Base-by-base conservation (phyloP, 2,329 filamentous ascomycete species). In the Xylaria sp. region DNA sequence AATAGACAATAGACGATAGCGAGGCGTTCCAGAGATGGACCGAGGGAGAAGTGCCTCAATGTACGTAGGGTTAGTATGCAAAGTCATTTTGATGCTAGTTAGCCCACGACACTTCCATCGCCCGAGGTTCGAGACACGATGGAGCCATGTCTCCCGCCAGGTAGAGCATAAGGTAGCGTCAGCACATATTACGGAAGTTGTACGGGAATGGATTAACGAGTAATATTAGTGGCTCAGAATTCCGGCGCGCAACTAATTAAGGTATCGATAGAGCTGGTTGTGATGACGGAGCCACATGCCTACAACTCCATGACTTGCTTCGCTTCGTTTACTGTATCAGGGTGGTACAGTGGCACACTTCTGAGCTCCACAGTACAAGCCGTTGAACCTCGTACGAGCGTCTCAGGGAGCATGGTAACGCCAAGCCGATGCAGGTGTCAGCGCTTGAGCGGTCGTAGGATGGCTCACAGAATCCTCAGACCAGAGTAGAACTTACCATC, bases 371-470 rank as follows among this genome's bases (percentile, higher is more conserved):
- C 63, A 44, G 34, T 46, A 59, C 41, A 28, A 55, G 44, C 58
- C 66, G 56, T 61, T 60, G 50, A 39, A 31, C 50, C 50, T 57
- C 51, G 39, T 58, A 44, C 39, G 56, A 58, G 56, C 15, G 15
- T 13, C 18, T 46, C 10, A n/a, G 13, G 23, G 25, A 58, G 9
- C 39, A 62, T 56, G 51, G 20, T 37, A 39, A 41, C 41, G 62
- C 69, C 69, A 69, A 68, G 62, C 20, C 23, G 50, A 65, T 58
- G 60, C 61, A 65, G 61, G 44, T 63, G 63, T 69, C 63, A 66
- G 63, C 67, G 67, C 54, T 59, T 66, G 59, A 69, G 63, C 41
- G 54, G 59, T 48, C 63, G 65, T 65, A 65, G 46, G 56, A 58
- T 69, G 66, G 66, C 69, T 66, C 62, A 63, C 37, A 10, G n/a